Percentiles rank a stretch among this genome's conserved stretches.
Conservation (phyloP, 148 eudicot genomes). For the Fagopyrum tataricum region DNA sequence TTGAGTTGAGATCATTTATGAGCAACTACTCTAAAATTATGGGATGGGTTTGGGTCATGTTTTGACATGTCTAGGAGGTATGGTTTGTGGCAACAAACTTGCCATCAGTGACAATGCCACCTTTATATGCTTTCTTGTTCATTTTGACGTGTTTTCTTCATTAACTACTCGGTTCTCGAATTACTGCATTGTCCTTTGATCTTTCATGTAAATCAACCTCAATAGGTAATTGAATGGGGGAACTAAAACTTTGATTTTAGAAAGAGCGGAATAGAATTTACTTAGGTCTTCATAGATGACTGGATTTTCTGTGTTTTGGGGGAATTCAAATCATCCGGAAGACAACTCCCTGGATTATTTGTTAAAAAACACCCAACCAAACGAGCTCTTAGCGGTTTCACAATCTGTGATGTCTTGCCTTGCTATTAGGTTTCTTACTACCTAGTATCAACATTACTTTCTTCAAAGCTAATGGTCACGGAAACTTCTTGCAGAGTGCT, state of each 20-base stretch:
- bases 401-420: not conserved
- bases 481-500: slow-evolving; percentile 54
- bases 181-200: not conserved
- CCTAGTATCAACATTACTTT: not conserved
- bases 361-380: too few species aligned
- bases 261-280: too few species aligned
- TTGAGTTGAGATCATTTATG: not conserved
- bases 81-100: too few species aligned
- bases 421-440: not conserved
- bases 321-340: too few species aligned
- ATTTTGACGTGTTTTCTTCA: too few species aligned
- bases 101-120: too few species aligned
- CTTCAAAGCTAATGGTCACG: not conserved
- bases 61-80: too few species aligned
- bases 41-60: not conserved
- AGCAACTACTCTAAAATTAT: not conserved
- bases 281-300: too few species aligned
- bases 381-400: not conserved
- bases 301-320: too few species aligned
- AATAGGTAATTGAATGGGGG: too few species aligned
- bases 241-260: too few species aligned
- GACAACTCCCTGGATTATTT: not conserved
- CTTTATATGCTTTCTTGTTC: not conserved
- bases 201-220: not conserved
- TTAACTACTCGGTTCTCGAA: too few species aligned